A percentile compares a stretch with the other conserved stretches of the same genome.
These are phyloP conservation scores for Amniculicola lignicola DNA, from an alignment of 495 filamentous ascomycete genomes.

Conservation along the genomic window DNA sequence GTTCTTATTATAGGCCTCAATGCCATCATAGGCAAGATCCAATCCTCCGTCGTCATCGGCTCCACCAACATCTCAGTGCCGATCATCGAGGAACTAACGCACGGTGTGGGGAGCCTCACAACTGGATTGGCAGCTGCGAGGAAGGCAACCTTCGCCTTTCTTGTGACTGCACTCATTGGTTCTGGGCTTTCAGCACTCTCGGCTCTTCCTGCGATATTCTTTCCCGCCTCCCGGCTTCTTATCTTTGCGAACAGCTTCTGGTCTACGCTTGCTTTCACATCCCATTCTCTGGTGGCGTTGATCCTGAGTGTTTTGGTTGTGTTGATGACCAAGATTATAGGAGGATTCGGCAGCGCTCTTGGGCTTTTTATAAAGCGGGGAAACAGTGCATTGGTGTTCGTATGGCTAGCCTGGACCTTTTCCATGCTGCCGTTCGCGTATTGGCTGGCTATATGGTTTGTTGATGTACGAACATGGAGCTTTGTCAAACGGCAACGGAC, in stretches of 20 bases:
- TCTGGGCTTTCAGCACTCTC: background rate
- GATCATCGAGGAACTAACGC: background rate
- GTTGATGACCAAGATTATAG: background rate
- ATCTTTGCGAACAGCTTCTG: constrained; percentile 1
- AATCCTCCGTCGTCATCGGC: constrained; percentile 10
- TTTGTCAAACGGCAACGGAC: constrained; percentile 14
- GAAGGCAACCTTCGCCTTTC: constrained; percentile 8
- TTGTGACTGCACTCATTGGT: constrained; percentile 9
- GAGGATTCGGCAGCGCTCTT: background rate
- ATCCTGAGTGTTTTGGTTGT: constrained; percentile 5
- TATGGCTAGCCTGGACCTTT: constrained; percentile 14
- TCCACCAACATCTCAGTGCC: constrained; percentile 18
- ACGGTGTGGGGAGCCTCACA: background rate
- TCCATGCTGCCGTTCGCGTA: background rate
- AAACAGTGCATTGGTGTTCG: background rate
- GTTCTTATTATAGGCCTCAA: background rate
- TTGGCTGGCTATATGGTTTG: constrained; percentile 24
- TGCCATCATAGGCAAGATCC: background rate
- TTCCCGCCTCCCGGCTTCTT: background rate
- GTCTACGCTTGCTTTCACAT: background rate
- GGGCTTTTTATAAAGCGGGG: constrained; percentile 1
- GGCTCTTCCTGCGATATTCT: constrained; percentile 4
- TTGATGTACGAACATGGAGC: constrained; percentile 15
- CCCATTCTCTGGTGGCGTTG: background rate
- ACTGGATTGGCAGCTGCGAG: background rate